Evolutionary conservation across 768 basidiomycete species (phyloP), one percentile per base, ranked within the genome.

Genomic region (Termitomyces sp.): DNA sequence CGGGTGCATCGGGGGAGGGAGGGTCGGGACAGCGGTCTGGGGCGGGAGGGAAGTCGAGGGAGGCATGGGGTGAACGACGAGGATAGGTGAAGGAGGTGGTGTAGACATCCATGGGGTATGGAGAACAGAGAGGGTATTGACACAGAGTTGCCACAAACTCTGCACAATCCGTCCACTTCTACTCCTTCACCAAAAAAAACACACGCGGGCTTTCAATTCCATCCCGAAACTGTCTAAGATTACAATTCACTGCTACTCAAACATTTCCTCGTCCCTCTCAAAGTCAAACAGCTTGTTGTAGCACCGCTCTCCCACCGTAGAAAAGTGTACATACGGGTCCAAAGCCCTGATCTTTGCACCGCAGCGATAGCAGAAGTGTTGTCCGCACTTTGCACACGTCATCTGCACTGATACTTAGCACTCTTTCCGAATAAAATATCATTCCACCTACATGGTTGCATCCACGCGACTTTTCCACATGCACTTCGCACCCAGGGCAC

Each of bases 11-110:
- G 31, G 70, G 60, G 52, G 75, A 66, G 32, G 66, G 68, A 39
- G 63, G 62, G 57, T 74, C 73, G 20, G 75, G 78, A 53, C 74
- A 71, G 57, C 76, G 73, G 57, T 75, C 73, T 25, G 74, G 56
- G 67, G 70, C 72, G 27, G 63, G 69, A 67, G 77, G 74, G 64
- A 82, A 81, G 71, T 89, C 86, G 74, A 86, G 76, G 57, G 86
- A 80, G 51, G 82, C 80, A 62, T 82, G 81, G 66, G 85, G 85
- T 67, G 86, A 81, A 69, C 88, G 80, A 76, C 90, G 88, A 66
- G 93, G 92, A 75, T 90, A 89, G 63, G 88, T 88, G 80, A 97
- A 95, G 66, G 93, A 91, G 62, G 91, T 91, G 52, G 93, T 91
- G 82, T 95, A 96, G 68, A 95, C 84, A 70, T 97, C 94, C 94